Percentiles rank a stretch among this genome's conserved stretches.
Evolutionary conservation across 345 rosid species (phyloP).

Genomic region (Gossypium australe): DNA sequence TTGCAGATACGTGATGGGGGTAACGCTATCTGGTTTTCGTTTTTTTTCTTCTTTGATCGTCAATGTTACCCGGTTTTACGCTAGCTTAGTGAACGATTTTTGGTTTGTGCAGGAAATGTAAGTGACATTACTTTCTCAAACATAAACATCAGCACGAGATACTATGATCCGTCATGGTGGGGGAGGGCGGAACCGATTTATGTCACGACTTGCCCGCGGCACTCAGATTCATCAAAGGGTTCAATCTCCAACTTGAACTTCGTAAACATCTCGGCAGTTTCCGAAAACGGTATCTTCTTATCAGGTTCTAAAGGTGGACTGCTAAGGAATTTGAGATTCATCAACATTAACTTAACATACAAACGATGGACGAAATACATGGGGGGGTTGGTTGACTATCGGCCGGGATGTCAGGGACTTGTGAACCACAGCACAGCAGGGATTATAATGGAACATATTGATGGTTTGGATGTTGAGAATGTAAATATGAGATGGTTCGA

Average conservation of each 20-base stretch:
- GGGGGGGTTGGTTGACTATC: slow-evolving; percentile 72
- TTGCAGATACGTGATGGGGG: slow-evolving; percentile 96
- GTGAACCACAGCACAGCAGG: slow-evolving; percentile 69
- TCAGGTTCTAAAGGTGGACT: slow-evolving; percentile 69
- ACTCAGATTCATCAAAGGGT: slow-evolving; percentile 44
- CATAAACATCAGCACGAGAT: slow-evolving; percentile 77
- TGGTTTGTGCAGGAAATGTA: slow-evolving; percentile 58
- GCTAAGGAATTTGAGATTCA: slow-evolving; percentile 59
- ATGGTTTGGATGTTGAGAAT: slow-evolving; percentile 67
- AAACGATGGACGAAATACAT: slow-evolving; percentile 61
- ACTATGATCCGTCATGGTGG: slow-evolving; percentile 89
- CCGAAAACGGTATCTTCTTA: slow-evolving; percentile 81
- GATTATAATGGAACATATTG: slow-evolving; percentile 80
- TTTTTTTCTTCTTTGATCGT: not conserved
- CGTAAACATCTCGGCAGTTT: slow-evolving; percentile 55
- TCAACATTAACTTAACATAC: slow-evolving; percentile 52
- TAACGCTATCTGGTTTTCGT: slow-evolving; percentile 18
- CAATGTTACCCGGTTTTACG: not conserved
- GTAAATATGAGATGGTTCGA: slow-evolving; percentile 69
- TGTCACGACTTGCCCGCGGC: slow-evolving; percentile 66
- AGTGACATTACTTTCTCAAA: slow-evolving; percentile 76
- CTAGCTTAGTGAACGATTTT: not conserved
- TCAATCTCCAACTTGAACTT: slow-evolving; percentile 58
- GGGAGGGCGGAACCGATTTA: slow-evolving; percentile 97
- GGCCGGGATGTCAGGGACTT: slow-evolving; percentile 87